Evolutionary conservation across 2,329 filamentous ascomycete genomes (phyloP).

Genomic region (Trichoderma atrobrunneum): DNA sequence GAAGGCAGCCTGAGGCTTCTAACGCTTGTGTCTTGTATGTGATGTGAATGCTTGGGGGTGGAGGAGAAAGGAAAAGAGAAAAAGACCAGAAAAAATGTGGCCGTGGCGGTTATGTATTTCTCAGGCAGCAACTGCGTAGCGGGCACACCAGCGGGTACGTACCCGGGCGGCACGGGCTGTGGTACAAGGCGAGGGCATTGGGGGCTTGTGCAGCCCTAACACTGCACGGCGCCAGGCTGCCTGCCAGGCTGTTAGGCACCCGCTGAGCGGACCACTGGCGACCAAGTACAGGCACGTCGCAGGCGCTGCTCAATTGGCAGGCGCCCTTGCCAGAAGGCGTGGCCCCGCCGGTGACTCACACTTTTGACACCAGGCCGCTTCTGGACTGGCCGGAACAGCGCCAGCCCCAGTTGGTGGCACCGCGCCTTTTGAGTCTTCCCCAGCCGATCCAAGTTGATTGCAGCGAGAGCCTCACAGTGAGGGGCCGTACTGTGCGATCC

Average conservation of each 20-base stretch:
- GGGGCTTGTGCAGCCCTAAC: conserved; percentile 10
- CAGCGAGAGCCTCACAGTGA: not conserved
- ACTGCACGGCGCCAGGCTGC: not conserved
- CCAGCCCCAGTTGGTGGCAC: conserved; percentile 20
- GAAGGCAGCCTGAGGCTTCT: conserved; percentile 40
- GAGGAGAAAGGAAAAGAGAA: conserved; percentile 35
- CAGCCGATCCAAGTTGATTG: conserved; percentile 2
- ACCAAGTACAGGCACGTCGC: not conserved
- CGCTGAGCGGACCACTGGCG: not conserved
- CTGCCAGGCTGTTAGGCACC: conserved; percentile 14
- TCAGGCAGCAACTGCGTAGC: conserved; percentile 43
- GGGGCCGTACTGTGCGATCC: not conserved
- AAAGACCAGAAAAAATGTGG: conserved; percentile 22
- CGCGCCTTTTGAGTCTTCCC: conserved; percentile 9
- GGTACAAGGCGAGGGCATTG: conserved; percentile 21
- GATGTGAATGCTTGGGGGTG: conserved; percentile 36
- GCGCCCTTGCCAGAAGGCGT: conserved; percentile 28
- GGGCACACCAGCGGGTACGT: conserved; percentile 2
- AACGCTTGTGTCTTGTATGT: conserved; percentile 30
- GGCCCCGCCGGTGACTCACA: conserved; percentile 37
- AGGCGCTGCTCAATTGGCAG: not conserved
- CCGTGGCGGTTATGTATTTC: conserved; percentile 42
- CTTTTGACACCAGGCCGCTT: conserved; percentile 30
- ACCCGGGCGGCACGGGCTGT: not conserved
- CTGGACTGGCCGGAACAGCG: conserved; percentile 28